Evolutionary conservation across 768 basidiomycete species (phyloP).

Genomic region (Tephrocybe rancida): DNA sequence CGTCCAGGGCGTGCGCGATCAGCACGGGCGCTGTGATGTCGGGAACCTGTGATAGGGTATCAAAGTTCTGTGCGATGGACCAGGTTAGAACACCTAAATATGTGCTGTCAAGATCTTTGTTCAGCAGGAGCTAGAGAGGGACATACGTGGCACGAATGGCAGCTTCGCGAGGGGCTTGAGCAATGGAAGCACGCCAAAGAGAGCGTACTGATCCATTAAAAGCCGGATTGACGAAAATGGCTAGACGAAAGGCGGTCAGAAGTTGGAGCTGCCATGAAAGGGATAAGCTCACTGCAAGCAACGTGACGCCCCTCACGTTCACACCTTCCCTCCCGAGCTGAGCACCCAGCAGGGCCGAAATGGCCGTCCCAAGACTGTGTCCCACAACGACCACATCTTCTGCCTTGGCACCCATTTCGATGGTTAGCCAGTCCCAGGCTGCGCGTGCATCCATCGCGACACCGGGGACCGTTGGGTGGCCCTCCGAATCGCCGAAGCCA

Average conservation of each 20-base stretch:
- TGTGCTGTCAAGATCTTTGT: background rate
- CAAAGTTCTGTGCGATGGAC: conserved; percentile 58
- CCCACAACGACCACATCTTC: conserved; percentile 65
- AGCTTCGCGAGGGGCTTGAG: conserved; percentile 69
- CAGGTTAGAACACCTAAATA: conserved; percentile 52
- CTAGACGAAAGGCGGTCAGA: conserved; percentile 14
- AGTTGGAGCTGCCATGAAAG: background rate
- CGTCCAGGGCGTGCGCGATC: conserved; percentile 74
- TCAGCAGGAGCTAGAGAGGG: background rate
- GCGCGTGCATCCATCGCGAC: conserved; percentile 60
- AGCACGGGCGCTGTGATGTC: conserved; percentile 68
- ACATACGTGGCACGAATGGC: conserved; percentile 64
- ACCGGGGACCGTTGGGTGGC: conserved; percentile 61
- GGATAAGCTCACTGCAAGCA: conserved; percentile 38
- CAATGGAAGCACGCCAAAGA: conserved; percentile 68
- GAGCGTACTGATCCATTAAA: conserved; percentile 66
- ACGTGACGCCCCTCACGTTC: conserved; percentile 45
- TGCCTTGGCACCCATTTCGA: conserved; percentile 46
- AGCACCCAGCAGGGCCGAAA: conserved; percentile 49
- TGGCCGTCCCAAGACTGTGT: conserved; percentile 78
- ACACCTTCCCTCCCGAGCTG: conserved; percentile 47
- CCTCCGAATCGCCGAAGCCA: conserved; percentile 74
- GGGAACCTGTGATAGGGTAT: conserved; percentile 61
- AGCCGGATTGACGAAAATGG: conserved; percentile 60
- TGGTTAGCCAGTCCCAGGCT: conserved; percentile 62